A percentile compares a stretch with the other conserved stretches of the same genome.
Conservation (phyloP, 768 basidiomycete species). For the Russula olivacea region DNA sequence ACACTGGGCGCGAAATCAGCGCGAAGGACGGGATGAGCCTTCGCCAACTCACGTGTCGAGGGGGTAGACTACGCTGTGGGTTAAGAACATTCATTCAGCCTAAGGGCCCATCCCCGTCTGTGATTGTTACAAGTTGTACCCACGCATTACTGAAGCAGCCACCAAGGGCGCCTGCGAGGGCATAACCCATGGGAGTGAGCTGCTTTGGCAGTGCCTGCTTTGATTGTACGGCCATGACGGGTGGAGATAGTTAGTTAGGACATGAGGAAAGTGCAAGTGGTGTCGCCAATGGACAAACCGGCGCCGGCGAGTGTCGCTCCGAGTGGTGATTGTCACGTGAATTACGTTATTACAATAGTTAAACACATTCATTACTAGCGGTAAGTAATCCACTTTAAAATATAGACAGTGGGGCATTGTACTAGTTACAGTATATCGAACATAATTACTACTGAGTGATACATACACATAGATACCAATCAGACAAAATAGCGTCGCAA, state of each 20-base stretch:
- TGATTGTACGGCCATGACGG: conserved; percentile 36
- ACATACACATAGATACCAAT: too few relatives aligned
- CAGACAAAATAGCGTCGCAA: background rate
- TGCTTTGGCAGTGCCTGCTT: conserved; percentile 46
- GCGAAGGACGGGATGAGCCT: background rate
- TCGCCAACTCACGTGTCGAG: conserved; percentile 57
- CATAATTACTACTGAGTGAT: background rate
- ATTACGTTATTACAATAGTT: conserved; percentile 34
- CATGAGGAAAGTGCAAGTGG: background rate
- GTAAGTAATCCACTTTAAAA: too few relatives aligned
- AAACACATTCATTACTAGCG: too few relatives aligned
- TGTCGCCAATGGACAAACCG: too few relatives aligned
- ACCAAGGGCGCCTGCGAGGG: conserved; percentile 88
- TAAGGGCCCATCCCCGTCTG: background rate
- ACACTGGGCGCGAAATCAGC: conserved; percentile 46
- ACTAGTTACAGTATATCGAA: background rate
- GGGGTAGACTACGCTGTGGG: conserved; percentile 79
- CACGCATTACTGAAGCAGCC: conserved; percentile 92
- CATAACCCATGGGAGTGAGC: conserved; percentile 83
- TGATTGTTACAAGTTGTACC: conserved; percentile 32
- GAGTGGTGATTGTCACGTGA: background rate
- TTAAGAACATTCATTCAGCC: conserved; percentile 4
- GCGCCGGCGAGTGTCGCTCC: background rate
- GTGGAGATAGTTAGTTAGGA: background rate
- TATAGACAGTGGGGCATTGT: too few relatives aligned